Evolutionary conservation across 2,329 filamentous ascomycete genomes (phyloP), one percentile per base, ranked within the genome.

Genomic region (Sporothrix inflata): DNA sequence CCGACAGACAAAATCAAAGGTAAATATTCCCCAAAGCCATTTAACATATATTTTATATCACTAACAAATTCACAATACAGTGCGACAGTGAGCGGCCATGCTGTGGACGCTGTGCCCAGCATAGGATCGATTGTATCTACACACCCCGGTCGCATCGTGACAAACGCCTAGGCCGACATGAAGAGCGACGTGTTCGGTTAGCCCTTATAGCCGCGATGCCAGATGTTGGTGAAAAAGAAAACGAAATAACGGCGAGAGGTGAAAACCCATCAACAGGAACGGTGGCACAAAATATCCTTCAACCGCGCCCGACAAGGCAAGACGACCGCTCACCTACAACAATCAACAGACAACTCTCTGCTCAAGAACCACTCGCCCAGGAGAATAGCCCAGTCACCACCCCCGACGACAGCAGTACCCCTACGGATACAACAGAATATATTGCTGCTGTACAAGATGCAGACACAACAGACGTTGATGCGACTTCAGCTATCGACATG

Each of bases 1-100:
- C 6, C 38, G 60, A 3, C 60, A 65, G n/a, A 65, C 60, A 24
- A 65, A 65, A 47, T 42, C 60, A 5, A 65, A 65, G 38, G 60
- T 65, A 45, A 12, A 14, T n/a, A 16, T 9, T 14, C 0, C 24
- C 21, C 12, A 16, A 12, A 45, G 42, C 42, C 8, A 11, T 16
- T 11, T 45, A 16, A 45, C 42, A 45, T 45, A 45, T 45, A 45
- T 11, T 4, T 34, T 34, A 34, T 34, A 34, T 34, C 30, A 34
- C 30, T 51, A 51, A 51, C 47, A 14, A 27, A 8, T 3, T 4
- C 12, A 14, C 30, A 4, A 19, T n/a, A 19, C 55, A 65, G 60
- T 65, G 60, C 38, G 60, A 65, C 21, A 65, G 60, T 16, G 60
- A 42, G 38, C 60, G 60, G 4, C 60, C 60, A 4, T 16, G 19